These are phyloP conservation scores for Senecio squalidus DNA, from an alignment of 140 eudicot species.

Conservation along the genomic window DNA sequence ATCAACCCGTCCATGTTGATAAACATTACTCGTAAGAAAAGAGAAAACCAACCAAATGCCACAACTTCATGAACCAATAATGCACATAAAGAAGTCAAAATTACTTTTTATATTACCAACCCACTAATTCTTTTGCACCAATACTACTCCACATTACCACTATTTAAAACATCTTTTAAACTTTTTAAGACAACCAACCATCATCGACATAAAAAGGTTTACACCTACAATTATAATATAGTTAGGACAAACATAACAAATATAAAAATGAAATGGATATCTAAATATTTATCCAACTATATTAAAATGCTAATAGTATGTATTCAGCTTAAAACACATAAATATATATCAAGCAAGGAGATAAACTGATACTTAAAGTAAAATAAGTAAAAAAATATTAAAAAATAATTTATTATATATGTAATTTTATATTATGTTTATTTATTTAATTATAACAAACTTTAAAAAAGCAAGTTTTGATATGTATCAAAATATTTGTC, in stretches of 20 bases:
- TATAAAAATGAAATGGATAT: too few relatives aligned
- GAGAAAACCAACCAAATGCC: conserved; percentile 15
- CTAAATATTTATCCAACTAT: too few relatives aligned
- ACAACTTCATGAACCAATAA: conserved; percentile 24
- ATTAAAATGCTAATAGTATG: too few relatives aligned
- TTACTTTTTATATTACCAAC: conserved; percentile 31
- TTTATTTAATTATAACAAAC: too few relatives aligned
- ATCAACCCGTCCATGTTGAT: not conserved
- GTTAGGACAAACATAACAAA: conserved; percentile 10
- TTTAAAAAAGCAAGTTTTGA: too few relatives aligned
- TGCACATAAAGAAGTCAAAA: conserved; percentile 36
- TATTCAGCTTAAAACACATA: too few relatives aligned
- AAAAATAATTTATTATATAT: too few relatives aligned
- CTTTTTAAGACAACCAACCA: conserved; percentile 32
- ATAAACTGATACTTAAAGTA: too few relatives aligned
- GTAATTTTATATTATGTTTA: too few relatives aligned
- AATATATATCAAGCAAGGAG: too few relatives aligned
- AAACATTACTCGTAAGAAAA: conserved; percentile 16
- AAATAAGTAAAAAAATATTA: too few relatives aligned
- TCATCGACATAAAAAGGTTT: conserved; percentile 6
- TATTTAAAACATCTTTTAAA: conserved; percentile 19
- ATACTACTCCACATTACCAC: conserved; percentile 17
- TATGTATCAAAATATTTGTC: too few relatives aligned
- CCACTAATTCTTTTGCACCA: conserved; percentile 32
- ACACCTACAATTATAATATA: conserved; percentile 5